A percentile compares a stretch with the other conserved stretches of the same genome.
Evolutionary conservation across 345 rosid species (phyloP).

Genomic region (Salix brachista): DNA sequence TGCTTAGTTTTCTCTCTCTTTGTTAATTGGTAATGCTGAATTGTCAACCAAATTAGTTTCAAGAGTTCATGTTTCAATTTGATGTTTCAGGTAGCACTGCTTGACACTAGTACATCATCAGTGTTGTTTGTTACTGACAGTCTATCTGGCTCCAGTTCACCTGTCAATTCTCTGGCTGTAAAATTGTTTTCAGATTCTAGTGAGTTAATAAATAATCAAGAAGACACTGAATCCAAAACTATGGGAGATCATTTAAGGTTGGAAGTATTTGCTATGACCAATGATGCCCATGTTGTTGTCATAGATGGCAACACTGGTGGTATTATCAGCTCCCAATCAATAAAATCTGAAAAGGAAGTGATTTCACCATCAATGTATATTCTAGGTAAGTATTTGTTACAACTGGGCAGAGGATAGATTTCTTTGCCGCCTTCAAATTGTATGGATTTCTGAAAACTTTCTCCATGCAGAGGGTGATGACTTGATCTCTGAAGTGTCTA

Average conservation of each 20-base stretch:
- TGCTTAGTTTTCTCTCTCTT: slow-evolving; percentile 1
- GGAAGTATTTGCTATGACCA: slow-evolving; percentile 49
- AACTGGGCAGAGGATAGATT: slow-evolving; percentile 4
- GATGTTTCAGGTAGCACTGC: slow-evolving; percentile 74
- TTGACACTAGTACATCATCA: slow-evolving; percentile 54
- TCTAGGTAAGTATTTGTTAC: slow-evolving; percentile 47
- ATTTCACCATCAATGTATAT: slow-evolving; percentile 56
- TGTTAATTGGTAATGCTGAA: background rate
- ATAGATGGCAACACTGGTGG: slow-evolving; percentile 56
- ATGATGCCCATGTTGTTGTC: slow-evolving; percentile 52
- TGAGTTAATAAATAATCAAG: slow-evolving; percentile 24
- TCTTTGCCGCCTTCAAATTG: slow-evolving; percentile 10
- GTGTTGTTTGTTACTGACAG: slow-evolving; percentile 57
- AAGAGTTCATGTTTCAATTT: background rate
- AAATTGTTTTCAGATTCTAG: slow-evolving; percentile 34
- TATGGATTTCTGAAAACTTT: slow-evolving; percentile 15
- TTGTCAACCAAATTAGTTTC: background rate
- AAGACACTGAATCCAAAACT: slow-evolving; percentile 26
- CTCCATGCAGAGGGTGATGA: slow-evolving; percentile 46
- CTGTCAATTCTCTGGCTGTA: slow-evolving; percentile 52
- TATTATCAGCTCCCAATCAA: slow-evolving; percentile 35
- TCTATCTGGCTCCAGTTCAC: slow-evolving; percentile 44
- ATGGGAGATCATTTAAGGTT: slow-evolving; percentile 32
- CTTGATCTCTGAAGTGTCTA: slow-evolving; percentile 30
- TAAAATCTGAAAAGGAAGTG: slow-evolving; percentile 38